These are phyloP conservation scores for Calonectria montana DNA, from an alignment of 2,329 filamentous ascomycete species.

Conservation along the genomic window DNA sequence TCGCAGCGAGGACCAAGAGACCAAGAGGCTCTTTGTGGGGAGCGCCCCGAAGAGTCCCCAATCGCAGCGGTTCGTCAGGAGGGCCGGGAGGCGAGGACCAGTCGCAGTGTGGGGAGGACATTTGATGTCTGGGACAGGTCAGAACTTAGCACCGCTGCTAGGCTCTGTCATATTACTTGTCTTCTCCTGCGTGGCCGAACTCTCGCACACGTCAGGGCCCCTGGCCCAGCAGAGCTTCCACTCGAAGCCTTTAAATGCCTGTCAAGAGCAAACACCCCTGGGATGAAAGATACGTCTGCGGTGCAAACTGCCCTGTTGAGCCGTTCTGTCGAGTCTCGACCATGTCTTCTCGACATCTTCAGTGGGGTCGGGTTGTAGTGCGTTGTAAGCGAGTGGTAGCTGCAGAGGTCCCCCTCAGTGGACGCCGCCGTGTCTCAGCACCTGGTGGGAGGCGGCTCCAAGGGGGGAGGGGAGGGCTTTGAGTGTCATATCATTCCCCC, in stretches of 20 bases:
- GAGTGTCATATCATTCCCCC: conserved; percentile 16
- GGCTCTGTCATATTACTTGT: conserved; percentile 4
- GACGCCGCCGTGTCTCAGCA: conserved; percentile 2
- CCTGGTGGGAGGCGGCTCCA: conserved; percentile 9
- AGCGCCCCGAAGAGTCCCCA: background rate
- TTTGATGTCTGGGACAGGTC: conserved; percentile 11
- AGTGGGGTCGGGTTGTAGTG: conserved; percentile 12
- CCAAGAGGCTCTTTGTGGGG: conserved; percentile 21
- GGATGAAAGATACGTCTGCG: background rate
- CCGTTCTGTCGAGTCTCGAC: background rate
- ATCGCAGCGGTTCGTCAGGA: background rate
- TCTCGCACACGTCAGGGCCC: background rate
- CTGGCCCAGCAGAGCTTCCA: background rate
- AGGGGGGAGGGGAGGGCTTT: background rate
- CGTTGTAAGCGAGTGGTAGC: background rate
- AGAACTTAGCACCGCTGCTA: conserved; percentile 4
- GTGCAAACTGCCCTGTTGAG: conserved; percentile 9
- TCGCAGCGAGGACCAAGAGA: conserved; percentile 9
- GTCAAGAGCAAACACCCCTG: background rate
- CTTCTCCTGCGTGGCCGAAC: background rate
- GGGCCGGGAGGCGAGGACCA: background rate
- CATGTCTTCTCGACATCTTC: background rate
- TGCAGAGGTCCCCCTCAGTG: conserved; percentile 1
- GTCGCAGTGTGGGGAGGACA: conserved; percentile 7
- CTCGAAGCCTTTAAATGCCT: conserved; percentile 3